Evolutionary conservation across 441 rosid species (phyloP).

Genomic region (Sinapis alba): DNA sequence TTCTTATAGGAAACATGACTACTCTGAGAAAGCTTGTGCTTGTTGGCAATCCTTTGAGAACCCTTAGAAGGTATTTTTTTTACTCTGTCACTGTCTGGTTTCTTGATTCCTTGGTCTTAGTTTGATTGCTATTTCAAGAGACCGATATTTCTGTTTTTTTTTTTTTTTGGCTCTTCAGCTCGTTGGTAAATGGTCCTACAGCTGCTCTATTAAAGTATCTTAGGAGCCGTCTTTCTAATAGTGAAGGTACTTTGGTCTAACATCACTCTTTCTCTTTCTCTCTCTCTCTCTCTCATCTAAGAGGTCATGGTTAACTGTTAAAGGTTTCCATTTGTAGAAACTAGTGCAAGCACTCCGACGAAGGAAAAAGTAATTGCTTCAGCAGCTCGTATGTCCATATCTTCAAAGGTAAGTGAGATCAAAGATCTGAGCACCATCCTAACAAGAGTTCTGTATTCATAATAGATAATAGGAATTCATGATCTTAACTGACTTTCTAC

Average conservation of each 20-base stretch:
- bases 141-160: conserved; percentile 1
- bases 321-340: conserved; percentile 45
- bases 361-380: conserved; percentile 68
- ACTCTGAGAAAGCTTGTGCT: conserved; percentile 79
- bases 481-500: conserved; percentile 8
- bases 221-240: conserved; percentile 77
- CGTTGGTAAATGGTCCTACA: conserved; percentile 93
- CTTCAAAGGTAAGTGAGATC: conserved; percentile 68
- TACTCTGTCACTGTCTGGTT: conserved; percentile 17
- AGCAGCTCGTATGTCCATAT: conserved; percentile 83
- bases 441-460: neutral
- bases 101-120: conserved; percentile 19
- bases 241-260: conserved; percentile 58
- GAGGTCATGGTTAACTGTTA: conserved; percentile 21
- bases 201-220: conserved; percentile 81
- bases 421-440: conserved; percentile 27
- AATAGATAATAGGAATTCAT: neutral
- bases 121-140: conserved; percentile 29
- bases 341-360: conserved; percentile 58
- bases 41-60: conserved; percentile 84
- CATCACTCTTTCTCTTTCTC: conserved; percentile 10
- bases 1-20: conserved; percentile 74
- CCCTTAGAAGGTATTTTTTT: conserved; percentile 73
- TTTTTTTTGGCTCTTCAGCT: conserved; percentile 47
- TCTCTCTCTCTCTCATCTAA: conserved; percentile 2